These are phyloP conservation scores for Sporothrix mexicana DNA, from an alignment of 2,329 filamentous ascomycete species.

Conservation along the genomic window DNA sequence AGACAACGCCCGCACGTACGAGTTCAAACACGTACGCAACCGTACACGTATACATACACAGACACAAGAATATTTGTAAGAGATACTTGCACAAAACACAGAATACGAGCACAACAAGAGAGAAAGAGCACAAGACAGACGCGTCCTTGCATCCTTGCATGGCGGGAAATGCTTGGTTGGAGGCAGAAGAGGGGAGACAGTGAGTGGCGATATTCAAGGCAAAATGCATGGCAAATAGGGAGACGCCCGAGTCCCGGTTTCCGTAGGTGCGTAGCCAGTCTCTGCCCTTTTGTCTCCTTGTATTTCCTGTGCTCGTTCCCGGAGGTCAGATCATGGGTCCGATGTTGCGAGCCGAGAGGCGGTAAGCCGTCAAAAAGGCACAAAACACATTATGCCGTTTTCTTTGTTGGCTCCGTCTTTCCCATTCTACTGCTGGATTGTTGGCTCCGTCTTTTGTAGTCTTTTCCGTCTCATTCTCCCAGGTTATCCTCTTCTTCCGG, in stretches of 20 bases:
- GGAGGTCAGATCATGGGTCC: background rate
- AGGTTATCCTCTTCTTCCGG: too few relatives aligned
- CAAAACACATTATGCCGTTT: too few relatives aligned
- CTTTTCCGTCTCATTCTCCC: too few relatives aligned
- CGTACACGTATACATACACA: background rate
- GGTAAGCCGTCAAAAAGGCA: too few relatives aligned
- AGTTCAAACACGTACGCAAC: background rate
- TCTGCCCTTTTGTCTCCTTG: background rate
- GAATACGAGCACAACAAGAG: background rate
- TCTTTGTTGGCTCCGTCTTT: background rate
- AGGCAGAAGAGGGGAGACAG: background rate
- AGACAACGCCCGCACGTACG: background rate
- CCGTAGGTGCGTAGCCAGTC: background rate
- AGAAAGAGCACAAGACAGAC: background rate
- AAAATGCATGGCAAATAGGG: background rate
- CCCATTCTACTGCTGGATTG: too few relatives aligned
- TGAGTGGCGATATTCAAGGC: background rate
- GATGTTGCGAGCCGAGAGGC: background rate
- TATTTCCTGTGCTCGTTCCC: background rate
- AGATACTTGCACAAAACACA: background rate
- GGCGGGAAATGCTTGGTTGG: slow-evolving; percentile 7
- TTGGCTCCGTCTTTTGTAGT: too few relatives aligned
- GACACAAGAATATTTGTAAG: background rate
- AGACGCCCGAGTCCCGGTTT: background rate
- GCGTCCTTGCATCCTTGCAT: slow-evolving; percentile 28